phyloP scores from a whole-genome alignment of 257 asterid species.

The Nyctanthes arbortristis region DNA sequence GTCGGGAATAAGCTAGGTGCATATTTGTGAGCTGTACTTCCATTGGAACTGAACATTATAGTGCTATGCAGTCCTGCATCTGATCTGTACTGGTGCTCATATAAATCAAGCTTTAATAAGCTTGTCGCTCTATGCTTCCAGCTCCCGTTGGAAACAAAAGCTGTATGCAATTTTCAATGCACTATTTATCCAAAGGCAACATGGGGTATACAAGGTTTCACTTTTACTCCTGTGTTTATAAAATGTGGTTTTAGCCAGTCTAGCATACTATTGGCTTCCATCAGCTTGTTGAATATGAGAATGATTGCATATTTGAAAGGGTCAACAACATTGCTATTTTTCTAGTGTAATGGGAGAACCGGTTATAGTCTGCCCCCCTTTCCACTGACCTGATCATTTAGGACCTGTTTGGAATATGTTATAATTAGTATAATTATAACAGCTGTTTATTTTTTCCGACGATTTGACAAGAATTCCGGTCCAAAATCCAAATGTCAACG shows the following conservation, averaged over 20 bases:
- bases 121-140: neutral
- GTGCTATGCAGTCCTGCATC: neutral
- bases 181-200: neutral
- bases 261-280: neutral
- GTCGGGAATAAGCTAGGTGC: neutral
- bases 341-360: no score
- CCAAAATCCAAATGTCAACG: no score
- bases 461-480: no score
- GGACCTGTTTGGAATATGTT: no score
- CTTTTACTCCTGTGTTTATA: neutral
- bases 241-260: neutral
- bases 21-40: slow-evolving; percentile 7
- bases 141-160: neutral
- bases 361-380: no score
- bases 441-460: no score
- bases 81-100: neutral
- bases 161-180: no score
- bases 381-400: no score
- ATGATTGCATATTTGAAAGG: neutral
- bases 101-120: neutral
- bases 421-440: no score
- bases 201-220: neutral
- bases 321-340: no score
- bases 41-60: neutral
- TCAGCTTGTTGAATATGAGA: neutral